Percentiles rank a stretch among this genome's conserved stretches.
These are phyloP conservation scores for Dillenia suffruticosa DNA, from an alignment of 164 flowering plant genomes.

Conservation along the genomic window DNA sequence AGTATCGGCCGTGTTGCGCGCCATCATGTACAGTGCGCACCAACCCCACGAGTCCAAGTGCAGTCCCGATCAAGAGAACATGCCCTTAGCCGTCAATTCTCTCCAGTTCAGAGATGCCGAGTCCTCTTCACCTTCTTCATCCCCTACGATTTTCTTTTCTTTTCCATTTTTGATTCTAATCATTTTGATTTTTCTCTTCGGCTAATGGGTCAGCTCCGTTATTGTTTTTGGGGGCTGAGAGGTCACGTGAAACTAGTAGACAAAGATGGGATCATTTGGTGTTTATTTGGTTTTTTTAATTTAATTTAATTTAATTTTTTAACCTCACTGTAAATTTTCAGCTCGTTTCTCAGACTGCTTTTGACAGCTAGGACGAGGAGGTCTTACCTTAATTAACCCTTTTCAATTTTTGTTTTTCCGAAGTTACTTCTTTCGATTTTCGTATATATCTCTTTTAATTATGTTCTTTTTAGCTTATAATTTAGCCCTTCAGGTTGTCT, in stretches of 20 bases:
- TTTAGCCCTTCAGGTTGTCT: no score
- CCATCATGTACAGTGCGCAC: conserved; percentile 89
- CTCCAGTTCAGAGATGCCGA: conserved; percentile 55
- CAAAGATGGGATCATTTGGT: conserved; percentile 12
- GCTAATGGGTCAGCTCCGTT: background rate
- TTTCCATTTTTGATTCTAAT: conserved; percentile 45
- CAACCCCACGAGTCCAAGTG: conserved; percentile 71
- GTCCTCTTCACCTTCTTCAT: conserved; percentile 26
- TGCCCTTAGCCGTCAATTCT: conserved; percentile 98
- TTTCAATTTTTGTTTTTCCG: no score
- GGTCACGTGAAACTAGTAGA: conserved; percentile 41
- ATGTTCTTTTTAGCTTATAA: no score
- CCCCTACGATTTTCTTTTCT: background rate
- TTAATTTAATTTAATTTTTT: background rate
- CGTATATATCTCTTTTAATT: no score
- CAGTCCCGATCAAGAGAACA: conserved; percentile 97
- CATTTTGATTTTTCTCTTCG: conserved; percentile 18
- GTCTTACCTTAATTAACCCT: background rate
- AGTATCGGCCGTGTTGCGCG: conserved; percentile 94
- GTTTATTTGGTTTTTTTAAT: conserved; percentile 28
- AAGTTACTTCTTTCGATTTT: no score
- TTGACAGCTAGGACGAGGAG: background rate
- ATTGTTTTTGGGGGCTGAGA: conserved; percentile 1
- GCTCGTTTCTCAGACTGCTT: background rate
- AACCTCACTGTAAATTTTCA: conserved; percentile 30